phyloP scores from a whole-genome alignment of 768 basidiomycete genomes.

The Naematelia aurantialba region DNA sequence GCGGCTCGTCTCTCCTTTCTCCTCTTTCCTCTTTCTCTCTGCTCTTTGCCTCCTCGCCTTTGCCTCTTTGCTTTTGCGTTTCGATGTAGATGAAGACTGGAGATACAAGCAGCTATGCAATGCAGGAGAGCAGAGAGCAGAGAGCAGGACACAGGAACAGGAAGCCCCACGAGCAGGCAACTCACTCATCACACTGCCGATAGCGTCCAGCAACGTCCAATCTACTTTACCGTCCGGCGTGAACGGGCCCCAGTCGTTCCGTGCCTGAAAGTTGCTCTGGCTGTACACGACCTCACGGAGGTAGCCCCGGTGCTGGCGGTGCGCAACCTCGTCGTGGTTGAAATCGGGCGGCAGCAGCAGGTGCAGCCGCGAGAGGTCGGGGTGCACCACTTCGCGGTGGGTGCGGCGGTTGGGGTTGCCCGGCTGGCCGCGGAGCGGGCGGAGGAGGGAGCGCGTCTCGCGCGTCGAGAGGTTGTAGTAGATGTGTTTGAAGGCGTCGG shows the following conservation, averaged over 20 bases:
- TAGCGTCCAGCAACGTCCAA: constrained; percentile 42
- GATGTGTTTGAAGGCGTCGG: constrained; percentile 25
- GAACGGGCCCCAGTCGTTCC: constrained; percentile 45
- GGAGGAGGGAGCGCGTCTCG: constrained; percentile 13
- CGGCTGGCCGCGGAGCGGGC: constrained; percentile 17
- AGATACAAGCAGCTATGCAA: too few species aligned
- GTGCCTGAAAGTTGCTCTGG: constrained; percentile 22
- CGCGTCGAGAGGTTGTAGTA: constrained; percentile 16
- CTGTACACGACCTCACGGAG: constrained; percentile 36
- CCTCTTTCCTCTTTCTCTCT: too few species aligned
- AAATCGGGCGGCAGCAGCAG: constrained; percentile 27
- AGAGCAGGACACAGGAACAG: neutral
- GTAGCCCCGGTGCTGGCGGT: constrained; percentile 28
- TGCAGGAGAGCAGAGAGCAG: too few species aligned
- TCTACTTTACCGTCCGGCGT: constrained; percentile 37
- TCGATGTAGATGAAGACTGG: too few species aligned
- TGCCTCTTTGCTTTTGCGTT: too few species aligned
- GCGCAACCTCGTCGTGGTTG: constrained; percentile 15
- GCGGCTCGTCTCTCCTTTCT: too few species aligned
- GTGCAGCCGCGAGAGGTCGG: constrained; percentile 27
- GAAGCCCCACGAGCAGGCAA: neutral
- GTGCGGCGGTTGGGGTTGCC: constrained; percentile 22
- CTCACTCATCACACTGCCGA: constrained; percentile 43
- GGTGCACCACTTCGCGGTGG: constrained; percentile 22
- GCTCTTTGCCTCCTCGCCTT: neutral